phyloP scores from a whole-genome alignment of 805 yeast genomes.

The Metschnikowia similis region DNA sequence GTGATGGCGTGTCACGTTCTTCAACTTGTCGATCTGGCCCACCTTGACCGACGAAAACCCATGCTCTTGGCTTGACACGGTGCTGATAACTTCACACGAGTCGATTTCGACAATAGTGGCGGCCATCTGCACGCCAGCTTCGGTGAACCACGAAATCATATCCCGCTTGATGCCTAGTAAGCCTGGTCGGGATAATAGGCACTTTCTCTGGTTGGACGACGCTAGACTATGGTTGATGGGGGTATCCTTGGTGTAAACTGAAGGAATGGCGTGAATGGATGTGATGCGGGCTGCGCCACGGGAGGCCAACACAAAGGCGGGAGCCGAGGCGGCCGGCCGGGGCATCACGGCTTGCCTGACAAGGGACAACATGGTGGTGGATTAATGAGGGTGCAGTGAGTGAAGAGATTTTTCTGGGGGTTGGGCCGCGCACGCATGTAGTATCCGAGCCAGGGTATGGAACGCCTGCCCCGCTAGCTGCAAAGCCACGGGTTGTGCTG shows the following conservation, averaged over 20 bases:
- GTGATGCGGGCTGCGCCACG: conserved; percentile 42
- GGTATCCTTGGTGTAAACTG: conserved; percentile 44
- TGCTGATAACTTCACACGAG: conserved; percentile 78
- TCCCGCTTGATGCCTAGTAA: conserved; percentile 80
- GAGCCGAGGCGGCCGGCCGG: conserved; percentile 3
- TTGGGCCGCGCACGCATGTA: conserved; percentile 6
- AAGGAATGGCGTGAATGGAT: conserved; percentile 50
- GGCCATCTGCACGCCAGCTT: conserved; percentile 65
- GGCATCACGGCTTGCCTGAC: conserved; percentile 7
- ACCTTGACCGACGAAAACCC: conserved; percentile 85
- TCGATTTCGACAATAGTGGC: conserved; percentile 88
- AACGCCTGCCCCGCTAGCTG: too few relatives aligned
- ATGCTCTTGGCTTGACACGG: conserved; percentile 63
- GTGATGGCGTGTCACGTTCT: conserved; percentile 52
- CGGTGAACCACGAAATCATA: conserved; percentile 80
- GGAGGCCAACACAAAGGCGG: conserved; percentile 5
- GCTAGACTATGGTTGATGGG: conserved; percentile 63
- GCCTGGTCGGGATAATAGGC: conserved; percentile 77
- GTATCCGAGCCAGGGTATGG: background rate
- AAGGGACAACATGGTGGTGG: conserved; percentile 7
- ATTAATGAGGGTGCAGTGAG: background rate
- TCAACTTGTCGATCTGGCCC: conserved; percentile 72
- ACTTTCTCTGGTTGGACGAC: conserved; percentile 65
- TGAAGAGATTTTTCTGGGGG: background rate
- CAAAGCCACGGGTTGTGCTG: too few relatives aligned